Evolutionary conservation across 2,329 filamentous ascomycete species (phyloP), one percentile per base, ranked within the genome.

Genomic region (Trichoderma guizhouense): DNA sequence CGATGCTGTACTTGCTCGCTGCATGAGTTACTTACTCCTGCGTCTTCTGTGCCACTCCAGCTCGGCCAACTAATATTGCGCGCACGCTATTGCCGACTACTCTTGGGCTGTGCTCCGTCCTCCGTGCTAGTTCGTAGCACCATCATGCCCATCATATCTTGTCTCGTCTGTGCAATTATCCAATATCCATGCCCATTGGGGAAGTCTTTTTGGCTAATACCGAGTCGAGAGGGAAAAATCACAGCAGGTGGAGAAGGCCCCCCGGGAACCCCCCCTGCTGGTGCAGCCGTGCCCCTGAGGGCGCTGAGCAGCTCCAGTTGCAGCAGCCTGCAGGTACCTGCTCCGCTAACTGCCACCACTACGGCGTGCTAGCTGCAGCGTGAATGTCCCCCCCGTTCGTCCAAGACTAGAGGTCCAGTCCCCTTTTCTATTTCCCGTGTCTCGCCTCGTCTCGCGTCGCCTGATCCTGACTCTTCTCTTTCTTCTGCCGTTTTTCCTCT

Each of bases 361-460:
- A 60, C 57, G 36, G 67, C 67, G 28, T 28, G 67, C 43, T 69
- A 63, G 67, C 51, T 68, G 65, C 65, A 58, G 65, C 32, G 65
- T 70, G 70, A 67, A 69, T 58, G 70, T n/a, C 70, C 65, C 64
- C 69, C 63, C 62, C 32, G 26, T 57, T 34, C 32, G 51, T 39
- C 60, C 60, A 63, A 55, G 68, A 47, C 51, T 3, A 24, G 47
- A 55, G 60, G 58, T 62, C 71, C 26, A 51, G 58, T 62, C 71
- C 32, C 72, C 68, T 73, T 71, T 73, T 67, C 63, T 64, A 67
- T 64, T 63, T 63, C 51, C 66, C 64, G 66, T 70, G 71, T 65
- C 71, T 72, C 71, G 58, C 53, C 47, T 72, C 60, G 67, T 28
- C 67, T 72, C 60, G 47, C 51, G 58, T 65, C 58, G 60, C 51